These are phyloP conservation scores for Cucurbitaria berberidis DNA, from an alignment of 2,329 filamentous ascomycete species.

Conservation along the genomic window DNA sequence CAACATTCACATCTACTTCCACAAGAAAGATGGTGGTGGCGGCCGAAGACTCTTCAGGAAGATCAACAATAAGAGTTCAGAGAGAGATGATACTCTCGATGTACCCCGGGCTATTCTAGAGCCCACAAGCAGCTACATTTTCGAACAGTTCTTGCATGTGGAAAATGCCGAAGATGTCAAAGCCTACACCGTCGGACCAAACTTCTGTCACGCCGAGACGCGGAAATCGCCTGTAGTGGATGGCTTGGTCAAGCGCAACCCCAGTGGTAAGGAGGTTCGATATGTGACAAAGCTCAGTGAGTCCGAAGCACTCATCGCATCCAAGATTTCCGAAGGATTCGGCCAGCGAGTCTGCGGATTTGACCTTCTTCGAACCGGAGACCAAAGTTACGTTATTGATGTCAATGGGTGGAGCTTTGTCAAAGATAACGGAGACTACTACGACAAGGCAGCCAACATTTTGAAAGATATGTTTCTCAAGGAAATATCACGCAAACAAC, in stretches of 20 bases:
- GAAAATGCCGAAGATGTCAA: conserved; percentile 99
- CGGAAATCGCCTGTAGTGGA: conserved; percentile 97
- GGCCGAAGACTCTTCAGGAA: conserved; percentile 93
- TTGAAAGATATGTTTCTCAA: conserved; percentile 85
- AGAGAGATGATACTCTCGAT: conserved; percentile 79
- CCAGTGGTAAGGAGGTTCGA: conserved; percentile 93
- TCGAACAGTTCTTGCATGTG: conserved; percentile 95
- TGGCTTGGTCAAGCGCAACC: conserved; percentile 92
- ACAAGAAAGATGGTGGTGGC: conserved; percentile 82
- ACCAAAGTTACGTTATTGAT: conserved; percentile 96
- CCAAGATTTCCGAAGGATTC: conserved; percentile 88
- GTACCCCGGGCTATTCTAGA: conserved; percentile 84
- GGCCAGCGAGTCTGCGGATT: conserved; percentile 96
- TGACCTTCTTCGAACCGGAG: conserved; percentile 84
- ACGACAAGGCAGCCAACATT: conserved; percentile 87
- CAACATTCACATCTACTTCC: conserved; percentile 98
- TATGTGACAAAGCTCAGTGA: conserved; percentile 86
- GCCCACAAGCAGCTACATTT: conserved; percentile 83
- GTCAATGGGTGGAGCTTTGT: conserved; percentile 99
- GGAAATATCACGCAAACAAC: conserved; percentile 70
- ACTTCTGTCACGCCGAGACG: conserved; percentile 95
- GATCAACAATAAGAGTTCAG: conserved; percentile 98
- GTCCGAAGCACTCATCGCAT: conserved; percentile 84
- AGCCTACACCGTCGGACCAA: conserved; percentile 92
- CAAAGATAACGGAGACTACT: conserved; percentile 99